Evolutionary conservation across 805 yeast species (phyloP).

Genomic region (Candida dendrica): DNA sequence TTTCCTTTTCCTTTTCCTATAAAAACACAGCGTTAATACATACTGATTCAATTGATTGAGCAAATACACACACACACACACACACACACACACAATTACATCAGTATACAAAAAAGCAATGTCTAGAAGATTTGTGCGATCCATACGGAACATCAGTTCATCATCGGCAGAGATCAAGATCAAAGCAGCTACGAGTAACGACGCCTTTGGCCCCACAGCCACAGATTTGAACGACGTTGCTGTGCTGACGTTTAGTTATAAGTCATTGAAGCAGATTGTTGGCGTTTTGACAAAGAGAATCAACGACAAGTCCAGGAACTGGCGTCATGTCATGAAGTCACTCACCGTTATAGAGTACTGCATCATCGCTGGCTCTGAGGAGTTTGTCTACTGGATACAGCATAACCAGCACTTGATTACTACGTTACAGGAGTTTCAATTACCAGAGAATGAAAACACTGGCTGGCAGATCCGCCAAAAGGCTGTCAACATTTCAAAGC

Average conservation of each 20-base stretch:
- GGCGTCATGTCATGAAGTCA: conserved; percentile 39
- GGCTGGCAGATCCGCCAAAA: conserved; percentile 31
- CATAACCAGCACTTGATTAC: conserved; percentile 29
- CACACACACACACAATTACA: no score
- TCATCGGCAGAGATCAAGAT: conserved; percentile 27
- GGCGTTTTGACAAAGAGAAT: conserved; percentile 35
- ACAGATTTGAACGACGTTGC: conserved; percentile 47
- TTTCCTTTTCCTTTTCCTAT: no score
- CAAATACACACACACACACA: no score
- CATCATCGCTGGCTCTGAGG: conserved; percentile 45
- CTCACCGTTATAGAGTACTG: conserved; percentile 45
- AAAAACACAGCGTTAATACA: no score
- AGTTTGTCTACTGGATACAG: conserved; percentile 41
- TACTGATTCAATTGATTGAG: no score
- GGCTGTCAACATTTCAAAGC: conserved; percentile 26
- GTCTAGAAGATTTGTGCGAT: conserved; percentile 23
- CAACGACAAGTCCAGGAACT: conserved; percentile 22
- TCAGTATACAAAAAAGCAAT: no score
- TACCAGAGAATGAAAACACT: conserved; percentile 19
- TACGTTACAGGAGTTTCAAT: conserved; percentile 22
- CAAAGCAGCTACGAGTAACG: conserved; percentile 43
- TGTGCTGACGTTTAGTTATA: conserved; percentile 33
- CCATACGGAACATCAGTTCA: conserved; percentile 23
- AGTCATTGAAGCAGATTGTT: conserved; percentile 32
- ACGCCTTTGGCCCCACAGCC: conserved; percentile 50